phyloP scores from a whole-genome alignment of 345 rosid genomes.

The Populus tremula region DNA sequence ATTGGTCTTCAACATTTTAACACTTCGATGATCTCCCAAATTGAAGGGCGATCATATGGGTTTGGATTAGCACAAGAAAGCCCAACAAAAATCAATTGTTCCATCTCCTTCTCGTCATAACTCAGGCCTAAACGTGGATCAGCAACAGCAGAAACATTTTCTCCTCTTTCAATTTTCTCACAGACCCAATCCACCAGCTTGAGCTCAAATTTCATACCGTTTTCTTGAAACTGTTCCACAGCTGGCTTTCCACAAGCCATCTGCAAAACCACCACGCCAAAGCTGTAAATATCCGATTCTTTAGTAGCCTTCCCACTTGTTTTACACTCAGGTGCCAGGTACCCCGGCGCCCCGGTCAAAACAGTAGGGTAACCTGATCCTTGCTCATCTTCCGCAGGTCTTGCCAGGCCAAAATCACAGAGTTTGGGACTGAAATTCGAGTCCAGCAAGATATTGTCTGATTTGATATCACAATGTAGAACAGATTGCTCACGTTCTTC shows the following conservation, averaged over 20 bases:
- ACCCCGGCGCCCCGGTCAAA: neutral
- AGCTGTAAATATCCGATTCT: constrained; percentile 11
- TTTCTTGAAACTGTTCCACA: neutral
- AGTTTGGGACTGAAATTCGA: neutral
- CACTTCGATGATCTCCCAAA: neutral
- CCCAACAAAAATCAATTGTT: neutral
- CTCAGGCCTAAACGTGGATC: neutral
- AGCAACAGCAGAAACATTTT: constrained; percentile 3
- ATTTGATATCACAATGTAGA: constrained; percentile 9
- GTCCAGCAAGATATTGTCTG: neutral
- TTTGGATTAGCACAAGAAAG: constrained; percentile 1
- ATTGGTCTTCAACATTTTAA: neutral
- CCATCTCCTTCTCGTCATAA: constrained; percentile 1
- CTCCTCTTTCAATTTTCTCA: neutral
- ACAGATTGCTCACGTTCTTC: neutral
- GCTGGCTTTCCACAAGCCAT: neutral
- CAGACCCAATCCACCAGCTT: neutral
- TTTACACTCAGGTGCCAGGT: neutral
- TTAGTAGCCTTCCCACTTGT: neutral
- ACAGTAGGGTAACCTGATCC: neutral
- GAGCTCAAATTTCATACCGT: neutral
- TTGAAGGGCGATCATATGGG: neutral
- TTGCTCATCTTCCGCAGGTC: neutral
- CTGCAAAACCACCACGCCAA: constrained; percentile 8
- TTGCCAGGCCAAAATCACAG: constrained; percentile 6